Evolutionary conservation across 2,329 filamentous ascomycete genomes (phyloP).

Genomic region (Verticillium albo-atrum): DNA sequence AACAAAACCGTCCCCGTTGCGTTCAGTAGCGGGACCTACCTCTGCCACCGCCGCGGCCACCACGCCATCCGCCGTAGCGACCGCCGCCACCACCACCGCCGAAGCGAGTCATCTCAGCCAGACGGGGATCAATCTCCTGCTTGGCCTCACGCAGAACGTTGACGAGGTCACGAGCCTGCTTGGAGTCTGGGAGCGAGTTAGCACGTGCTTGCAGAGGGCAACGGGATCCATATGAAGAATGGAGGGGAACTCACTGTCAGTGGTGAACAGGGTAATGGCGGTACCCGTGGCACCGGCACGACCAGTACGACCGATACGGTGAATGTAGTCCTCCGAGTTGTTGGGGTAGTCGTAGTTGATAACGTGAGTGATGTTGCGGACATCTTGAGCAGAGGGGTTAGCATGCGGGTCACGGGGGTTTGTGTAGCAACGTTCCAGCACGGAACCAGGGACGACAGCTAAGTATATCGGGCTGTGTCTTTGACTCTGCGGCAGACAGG

Average conservation of each 20-base stretch:
- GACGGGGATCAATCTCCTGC: constrained; percentile 94
- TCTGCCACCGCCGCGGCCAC: constrained; percentile 52
- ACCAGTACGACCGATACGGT: constrained; percentile 93
- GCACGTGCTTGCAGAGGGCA: neutral
- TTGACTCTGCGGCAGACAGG: constrained; percentile 53
- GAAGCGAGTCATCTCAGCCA: constrained; percentile 93
- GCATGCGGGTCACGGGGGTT: constrained; percentile 52
- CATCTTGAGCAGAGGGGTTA: constrained; percentile 86
- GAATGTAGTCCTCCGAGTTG: constrained; percentile 98
- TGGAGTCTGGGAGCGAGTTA: constrained; percentile 57
- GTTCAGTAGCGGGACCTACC: constrained; percentile 36
- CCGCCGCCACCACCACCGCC: constrained; percentile 77
- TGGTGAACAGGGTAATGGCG: constrained; percentile 97
- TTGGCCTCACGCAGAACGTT: constrained; percentile 91
- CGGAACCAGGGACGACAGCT: constrained; percentile 39
- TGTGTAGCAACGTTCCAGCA: constrained; percentile 60
- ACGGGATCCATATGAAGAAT: neutral
- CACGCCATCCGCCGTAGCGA: constrained; percentile 67
- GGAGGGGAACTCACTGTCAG: constrained; percentile 76
- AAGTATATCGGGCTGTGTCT: constrained; percentile 46
- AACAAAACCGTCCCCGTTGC: constrained; percentile 8
- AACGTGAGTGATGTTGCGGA: constrained; percentile 99
- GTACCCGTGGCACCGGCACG: constrained; percentile 92
- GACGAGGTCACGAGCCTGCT: constrained; percentile 95
- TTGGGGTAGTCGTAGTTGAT: constrained; percentile 99